Base-by-base conservation (phyloP, 768 basidiomycete species). In the Panus rudis region DNA sequence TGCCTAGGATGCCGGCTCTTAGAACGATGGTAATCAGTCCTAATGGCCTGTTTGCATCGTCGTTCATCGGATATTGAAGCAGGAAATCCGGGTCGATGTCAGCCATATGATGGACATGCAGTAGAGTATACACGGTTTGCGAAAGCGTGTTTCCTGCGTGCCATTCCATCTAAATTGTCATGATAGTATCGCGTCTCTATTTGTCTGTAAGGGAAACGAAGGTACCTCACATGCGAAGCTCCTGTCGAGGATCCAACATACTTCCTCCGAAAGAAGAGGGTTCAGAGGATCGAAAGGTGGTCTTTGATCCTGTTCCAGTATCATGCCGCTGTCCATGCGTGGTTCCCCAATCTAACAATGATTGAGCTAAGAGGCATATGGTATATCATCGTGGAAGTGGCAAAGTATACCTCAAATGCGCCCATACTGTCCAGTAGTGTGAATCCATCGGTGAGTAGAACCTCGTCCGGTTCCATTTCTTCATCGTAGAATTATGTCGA, bases 371-470 rank as follows among this genome's bases (percentile, higher is more conserved):
- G 17, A 5, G 17, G 28, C 10, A 41, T n/a, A 28, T n/a, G n/a
- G n/a, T 43, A 27, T 27, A 27, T 34, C 41, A 37, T 49, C 22
- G 12, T 21, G 34, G 28, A 42, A 37, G 32, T 44, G 45, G 22
- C 39, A 2, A 19, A 41, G 53, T 69, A 46, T 57, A 86, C 89
- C 76, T 92, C 86, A 42, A 96, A 79, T 12, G 90, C 87, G 52
- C 85, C 86, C 92, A 97, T 94, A n/a, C 90, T 82, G 48, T 97
- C 92, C 48, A 82, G 75, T 37, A 94, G 68, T 14, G 78, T 75
- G 52, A 90, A 84, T 23, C 74, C 77, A 1, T 80, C 74, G 53
- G 78, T 79, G 25, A 89, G 71, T 5, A 92, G 47, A 45, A 91
- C 64, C 27, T 70, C 70, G 11, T 78, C 79, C 0, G 72, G 65